Conservation (phyloP, 306 rosid species). For the Pterocarpus santalinus region DNA sequence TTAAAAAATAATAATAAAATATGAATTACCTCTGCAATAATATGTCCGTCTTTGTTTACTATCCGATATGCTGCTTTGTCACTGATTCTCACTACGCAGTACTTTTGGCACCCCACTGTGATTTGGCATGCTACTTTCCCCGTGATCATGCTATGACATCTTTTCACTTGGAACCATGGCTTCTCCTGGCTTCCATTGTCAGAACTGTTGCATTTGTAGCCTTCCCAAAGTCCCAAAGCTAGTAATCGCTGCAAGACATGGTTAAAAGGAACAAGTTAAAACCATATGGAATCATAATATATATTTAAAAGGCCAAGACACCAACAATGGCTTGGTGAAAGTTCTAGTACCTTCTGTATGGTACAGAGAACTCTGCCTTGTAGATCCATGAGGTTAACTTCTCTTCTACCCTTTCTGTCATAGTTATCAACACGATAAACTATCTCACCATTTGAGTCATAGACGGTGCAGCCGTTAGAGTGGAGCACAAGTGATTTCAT, state of each 20-base stretch:
- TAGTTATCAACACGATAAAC: slow-evolving; percentile 89
- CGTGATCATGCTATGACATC: slow-evolving; percentile 47
- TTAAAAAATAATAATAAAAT: too few species aligned
- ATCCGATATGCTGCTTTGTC: slow-evolving; percentile 59
- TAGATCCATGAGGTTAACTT: slow-evolving; percentile 90
- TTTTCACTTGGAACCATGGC: slow-evolving; percentile 75
- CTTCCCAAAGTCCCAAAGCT: slow-evolving; percentile 83
- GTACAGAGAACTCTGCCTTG: slow-evolving; percentile 69
- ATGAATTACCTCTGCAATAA: slow-evolving; percentile 77
- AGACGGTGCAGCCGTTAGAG: slow-evolving; percentile 90
- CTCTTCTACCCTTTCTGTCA: slow-evolving; percentile 66
- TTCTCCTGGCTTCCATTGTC: slow-evolving; percentile 40
- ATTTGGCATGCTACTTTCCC: slow-evolving; percentile 66
- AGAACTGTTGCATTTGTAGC: slow-evolving; percentile 52
- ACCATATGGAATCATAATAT: background rate
- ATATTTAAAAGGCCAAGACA: too few species aligned
- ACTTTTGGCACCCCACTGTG: slow-evolving; percentile 61
- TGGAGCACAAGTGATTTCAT: slow-evolving; percentile 88
- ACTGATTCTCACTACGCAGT: slow-evolving; percentile 56
- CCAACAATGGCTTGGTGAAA: too few species aligned
- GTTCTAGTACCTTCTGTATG: slow-evolving; percentile 61
- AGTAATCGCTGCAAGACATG: slow-evolving; percentile 60
- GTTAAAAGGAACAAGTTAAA: background rate
- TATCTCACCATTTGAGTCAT: slow-evolving; percentile 70
- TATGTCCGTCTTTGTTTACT: slow-evolving; percentile 55